phyloP scores from a whole-genome alignment of 352 stramenopile genomes.

The Elongisporangium anandrum region DNA sequence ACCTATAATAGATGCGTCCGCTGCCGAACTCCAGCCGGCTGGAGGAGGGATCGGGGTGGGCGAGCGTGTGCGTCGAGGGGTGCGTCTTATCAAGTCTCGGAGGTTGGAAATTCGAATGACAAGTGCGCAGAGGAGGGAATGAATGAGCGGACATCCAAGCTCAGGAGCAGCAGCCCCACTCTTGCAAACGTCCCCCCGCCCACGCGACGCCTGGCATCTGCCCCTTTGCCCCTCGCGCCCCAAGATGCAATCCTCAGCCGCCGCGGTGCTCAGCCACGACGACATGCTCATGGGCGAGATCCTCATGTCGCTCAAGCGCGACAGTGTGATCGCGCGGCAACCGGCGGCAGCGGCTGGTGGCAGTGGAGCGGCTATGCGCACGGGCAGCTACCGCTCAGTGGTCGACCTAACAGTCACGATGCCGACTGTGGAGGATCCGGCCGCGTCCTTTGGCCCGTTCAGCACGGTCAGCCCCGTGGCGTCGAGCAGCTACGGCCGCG shows the following conservation, averaged over 20 bases:
- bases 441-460: conserved; percentile 21
- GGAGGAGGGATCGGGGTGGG: conserved; percentile 6
- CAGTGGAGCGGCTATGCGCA: conserved; percentile 7
- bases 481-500: conserved; percentile 6
- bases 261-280: conserved; percentile 34
- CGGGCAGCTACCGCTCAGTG: conserved; percentile 37
- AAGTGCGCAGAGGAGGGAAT: conserved; percentile 4
- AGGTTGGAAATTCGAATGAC: conserved; percentile 32
- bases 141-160: conserved; percentile 1
- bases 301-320: conserved; percentile 69
- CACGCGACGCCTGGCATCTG: neutral
- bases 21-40: neutral
- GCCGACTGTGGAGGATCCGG: conserved; percentile 7
- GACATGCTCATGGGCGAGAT: conserved; percentile 76
- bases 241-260: conserved; percentile 7
- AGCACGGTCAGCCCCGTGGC: conserved; percentile 48
- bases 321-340: conserved; percentile 19
- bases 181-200: neutral
- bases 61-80: neutral
- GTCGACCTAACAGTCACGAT: conserved; percentile 45
- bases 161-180: conserved; percentile 2
- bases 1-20: neutral
- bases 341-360: conserved; percentile 1
- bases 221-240: neutral
- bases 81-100: conserved; percentile 1